Evolutionary conservation across 805 yeast genomes (phyloP).

Genomic region (Candida wancherniae): DNA sequence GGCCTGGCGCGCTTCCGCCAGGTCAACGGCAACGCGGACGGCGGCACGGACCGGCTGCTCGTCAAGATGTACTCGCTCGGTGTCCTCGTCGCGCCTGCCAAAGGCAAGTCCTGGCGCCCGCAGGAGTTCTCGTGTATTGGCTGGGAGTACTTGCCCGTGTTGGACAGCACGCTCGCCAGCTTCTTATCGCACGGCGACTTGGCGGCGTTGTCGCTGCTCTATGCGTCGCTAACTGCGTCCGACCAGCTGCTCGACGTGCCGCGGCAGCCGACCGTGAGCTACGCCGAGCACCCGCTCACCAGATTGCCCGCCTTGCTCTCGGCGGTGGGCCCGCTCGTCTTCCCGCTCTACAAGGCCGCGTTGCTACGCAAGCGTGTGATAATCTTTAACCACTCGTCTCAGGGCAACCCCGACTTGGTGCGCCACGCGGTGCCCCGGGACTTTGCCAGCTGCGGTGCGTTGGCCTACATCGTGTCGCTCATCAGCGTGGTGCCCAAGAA

Average conservation of each 20-base stretch:
- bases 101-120: conserved; percentile 35
- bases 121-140: conserved; percentile 35
- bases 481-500: conserved; percentile 63
- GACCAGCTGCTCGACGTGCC: conserved; percentile 2
- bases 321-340: conserved; percentile 59
- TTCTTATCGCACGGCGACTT: conserved; percentile 20
- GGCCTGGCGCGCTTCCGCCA: conserved; percentile 35
- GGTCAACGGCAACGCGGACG: conserved; percentile 11
- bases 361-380: conserved; percentile 55
- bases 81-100: conserved; percentile 44
- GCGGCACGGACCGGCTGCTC: conserved; percentile 21
- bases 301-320: conserved; percentile 43
- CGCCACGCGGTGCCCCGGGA: conserved; percentile 10
- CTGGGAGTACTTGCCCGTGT: conserved; percentile 38
- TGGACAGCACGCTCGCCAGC: conserved; percentile 24
- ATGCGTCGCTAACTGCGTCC: conserved; percentile 11
- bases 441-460: conserved; percentile 31
- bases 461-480: conserved; percentile 54
- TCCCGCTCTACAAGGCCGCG: conserved; percentile 59
- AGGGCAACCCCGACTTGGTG: conserved; percentile 6
- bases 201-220: conserved; percentile 16
- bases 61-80: conserved; percentile 66
- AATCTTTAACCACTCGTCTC: conserved; percentile 17
- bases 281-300: conserved; percentile 37
- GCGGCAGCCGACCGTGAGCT: conserved; percentile 12